Base-by-base conservation (phyloP, 2,329 filamentous ascomycete species). In the Phialocephala subalpina region DNA sequence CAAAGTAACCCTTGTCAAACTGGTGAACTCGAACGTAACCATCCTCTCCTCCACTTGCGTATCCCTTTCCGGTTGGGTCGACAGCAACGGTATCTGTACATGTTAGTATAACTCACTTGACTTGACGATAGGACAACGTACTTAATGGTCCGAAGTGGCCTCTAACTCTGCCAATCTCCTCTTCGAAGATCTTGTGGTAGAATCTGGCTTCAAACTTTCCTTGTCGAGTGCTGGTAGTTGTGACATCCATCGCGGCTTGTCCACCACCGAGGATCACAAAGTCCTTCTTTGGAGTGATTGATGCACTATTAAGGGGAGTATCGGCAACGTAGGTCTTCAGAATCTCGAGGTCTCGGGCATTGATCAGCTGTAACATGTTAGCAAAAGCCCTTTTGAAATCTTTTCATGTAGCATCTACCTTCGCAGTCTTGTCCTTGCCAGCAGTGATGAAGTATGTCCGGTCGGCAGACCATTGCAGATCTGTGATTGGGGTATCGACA, bases 161-260 rank as follows among this genome's bases (percentile, higher is more conserved):
- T 78, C 94, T 89, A 71, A 99, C 96, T 85, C 96, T 91, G 74
- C 96, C 96, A 77, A 98, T 95, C 85, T 99, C 96, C 81, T 99
- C 95, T 82, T 97, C 94, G 80, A 99, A 98, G 80, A 99, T 91
- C 87, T 97, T 98, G 90, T 99, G 96, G 87, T 97, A 99, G 87
- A 99, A 99, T 72, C 96, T 90, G 53, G 96, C 96, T 82, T 99
- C 96, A 85, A 99, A 99, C 84, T 98, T 98, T 83, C 96, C 96
- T 86, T 99, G 96, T 73, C 96, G 89, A 58, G 94, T 90, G 38
- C 91, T 91, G 60, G 96, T 76, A 62, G 93, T 97, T 66, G 96
- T 99, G 81, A 99, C 96, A 78, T 98, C 95, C 93, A 97, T 97
- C 78, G 96, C 96, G 71, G 94, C 96, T 83, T 99, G 96, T 75